Percentiles rank a stretch among this genome's conserved stretches.
These are phyloP conservation scores for Daldinia caldariorum DNA, from an alignment of 495 filamentous ascomycete genomes.

Conservation along the genomic window DNA sequence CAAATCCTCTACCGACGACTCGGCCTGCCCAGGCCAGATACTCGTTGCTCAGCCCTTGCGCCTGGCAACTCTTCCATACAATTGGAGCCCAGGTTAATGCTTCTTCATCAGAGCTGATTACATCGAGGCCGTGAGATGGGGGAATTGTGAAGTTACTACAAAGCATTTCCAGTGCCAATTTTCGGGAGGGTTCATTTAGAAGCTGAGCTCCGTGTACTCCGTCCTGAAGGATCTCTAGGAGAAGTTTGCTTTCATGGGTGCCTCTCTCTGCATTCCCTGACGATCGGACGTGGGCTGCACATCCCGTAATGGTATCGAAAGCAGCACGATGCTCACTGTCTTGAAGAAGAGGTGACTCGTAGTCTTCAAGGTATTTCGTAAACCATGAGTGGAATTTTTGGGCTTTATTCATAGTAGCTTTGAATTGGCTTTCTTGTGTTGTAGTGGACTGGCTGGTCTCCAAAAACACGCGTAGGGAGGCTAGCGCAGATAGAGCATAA, in stretches of 20 bases:
- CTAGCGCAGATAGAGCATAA: slow-evolving; percentile 76
- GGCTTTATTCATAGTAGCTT: slow-evolving; percentile 71
- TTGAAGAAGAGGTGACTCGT: slow-evolving; percentile 61
- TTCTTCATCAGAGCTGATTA: slow-evolving; percentile 68
- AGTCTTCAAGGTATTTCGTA: slow-evolving; percentile 65
- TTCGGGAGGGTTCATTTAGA: slow-evolving; percentile 71
- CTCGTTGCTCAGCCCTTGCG: slow-evolving; percentile 65
- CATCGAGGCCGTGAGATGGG: slow-evolving; percentile 64
- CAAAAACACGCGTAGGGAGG: slow-evolving; percentile 78
- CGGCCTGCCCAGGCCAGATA: slow-evolving; percentile 87
- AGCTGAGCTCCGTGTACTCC: slow-evolving; percentile 67
- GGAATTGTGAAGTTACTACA: slow-evolving; percentile 74
- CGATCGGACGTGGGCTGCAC: slow-evolving; percentile 66
- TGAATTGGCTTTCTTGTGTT: slow-evolving; percentile 80
- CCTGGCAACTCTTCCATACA: slow-evolving; percentile 78
- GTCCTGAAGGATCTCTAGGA: slow-evolving; percentile 79
- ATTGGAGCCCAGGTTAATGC: slow-evolving; percentile 68
- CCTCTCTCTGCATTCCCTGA: slow-evolving; percentile 68
- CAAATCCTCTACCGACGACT: slow-evolving; percentile 85
- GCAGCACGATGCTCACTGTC: slow-evolving; percentile 57
- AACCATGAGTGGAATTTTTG: slow-evolving; percentile 78
- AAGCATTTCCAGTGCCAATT: slow-evolving; percentile 77
- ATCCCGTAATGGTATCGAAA: slow-evolving; percentile 71
- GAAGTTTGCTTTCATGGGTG: slow-evolving; percentile 74
- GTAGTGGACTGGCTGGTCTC: slow-evolving; percentile 71